These are phyloP conservation scores for Penicilliopsis zonata DNA, from an alignment of 495 filamentous ascomycete genomes.

Conservation along the genomic window DNA sequence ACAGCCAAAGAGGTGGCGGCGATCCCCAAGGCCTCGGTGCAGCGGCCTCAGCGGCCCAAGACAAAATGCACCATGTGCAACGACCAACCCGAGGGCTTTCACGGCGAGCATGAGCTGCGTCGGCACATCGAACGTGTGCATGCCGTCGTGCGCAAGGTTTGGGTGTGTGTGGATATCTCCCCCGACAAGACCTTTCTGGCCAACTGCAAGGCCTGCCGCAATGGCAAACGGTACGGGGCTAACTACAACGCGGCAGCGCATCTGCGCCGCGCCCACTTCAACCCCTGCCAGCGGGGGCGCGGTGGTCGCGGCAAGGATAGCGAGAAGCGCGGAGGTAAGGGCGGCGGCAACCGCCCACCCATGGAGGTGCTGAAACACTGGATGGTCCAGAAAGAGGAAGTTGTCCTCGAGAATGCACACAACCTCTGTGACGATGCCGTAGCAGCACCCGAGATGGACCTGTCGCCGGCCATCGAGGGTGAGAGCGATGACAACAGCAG, in stretches of 20 bases:
- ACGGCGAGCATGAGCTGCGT: constrained; percentile 86
- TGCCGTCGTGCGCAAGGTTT: constrained; percentile 60
- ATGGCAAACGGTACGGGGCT: constrained; percentile 69
- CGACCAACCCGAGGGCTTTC: constrained; percentile 73
- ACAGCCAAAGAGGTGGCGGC: constrained; percentile 46
- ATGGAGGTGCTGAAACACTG: constrained; percentile 75
- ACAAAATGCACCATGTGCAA: constrained; percentile 64
- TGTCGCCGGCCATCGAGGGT: neutral
- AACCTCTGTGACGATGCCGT: constrained; percentile 11
- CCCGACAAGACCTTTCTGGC: constrained; percentile 48
- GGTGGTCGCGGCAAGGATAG: constrained; percentile 42
- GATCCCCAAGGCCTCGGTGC: constrained; percentile 60
- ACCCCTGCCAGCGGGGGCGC: constrained; percentile 44
- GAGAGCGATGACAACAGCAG: constrained; percentile 1
- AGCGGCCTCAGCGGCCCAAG: constrained; percentile 65
- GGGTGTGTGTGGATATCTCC: constrained; percentile 63
- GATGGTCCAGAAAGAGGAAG: constrained; percentile 59
- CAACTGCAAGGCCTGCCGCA: constrained; percentile 81
- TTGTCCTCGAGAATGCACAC: constrained; percentile 22
- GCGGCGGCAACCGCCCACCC: constrained; percentile 67
- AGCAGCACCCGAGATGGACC: constrained; percentile 1
- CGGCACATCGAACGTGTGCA: constrained; percentile 79
- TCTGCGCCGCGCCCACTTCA: constrained; percentile 81
- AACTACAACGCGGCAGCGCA: constrained; percentile 97
- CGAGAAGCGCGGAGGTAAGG: constrained; percentile 67